phyloP scores from a whole-genome alignment of 352 stramenopile species.

The Phytophthora parvispora region DNA sequence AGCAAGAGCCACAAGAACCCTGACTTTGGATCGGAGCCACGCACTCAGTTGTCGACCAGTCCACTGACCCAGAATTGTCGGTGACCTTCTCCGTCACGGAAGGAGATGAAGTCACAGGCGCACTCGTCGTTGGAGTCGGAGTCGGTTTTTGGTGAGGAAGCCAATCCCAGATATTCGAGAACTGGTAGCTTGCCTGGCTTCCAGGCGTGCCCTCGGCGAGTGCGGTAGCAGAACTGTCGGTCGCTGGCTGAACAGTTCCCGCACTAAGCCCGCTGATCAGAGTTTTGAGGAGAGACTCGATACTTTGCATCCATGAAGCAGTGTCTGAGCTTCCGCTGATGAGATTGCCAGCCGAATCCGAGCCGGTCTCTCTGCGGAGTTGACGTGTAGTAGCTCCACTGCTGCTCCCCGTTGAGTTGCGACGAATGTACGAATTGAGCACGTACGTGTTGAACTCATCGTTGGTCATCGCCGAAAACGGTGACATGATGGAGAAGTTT shows the following conservation, averaged over 20 bases:
- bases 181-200: conserved; percentile 27
- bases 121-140: conserved; percentile 9
- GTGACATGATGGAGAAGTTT: conserved; percentile 67
- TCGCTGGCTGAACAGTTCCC: conserved; percentile 13
- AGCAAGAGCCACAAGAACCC: conserved; percentile 97
- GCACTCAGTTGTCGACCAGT: conserved; percentile 59
- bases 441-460: conserved; percentile 56
- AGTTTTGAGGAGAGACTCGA: conserved; percentile 17
- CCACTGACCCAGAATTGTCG: conserved; percentile 34
- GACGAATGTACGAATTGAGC: conserved; percentile 45
- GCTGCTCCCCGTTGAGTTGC: conserved; percentile 24
- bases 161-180: conserved; percentile 36
- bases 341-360: neutral
- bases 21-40: conserved; percentile 94
- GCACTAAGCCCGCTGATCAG: conserved; percentile 15
- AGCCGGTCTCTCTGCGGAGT: conserved; percentile 22
- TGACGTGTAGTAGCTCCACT: conserved; percentile 16
- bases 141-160: conserved; percentile 12
- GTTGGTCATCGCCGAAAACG: conserved; percentile 52
- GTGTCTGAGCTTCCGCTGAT: conserved; percentile 8
- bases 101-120: conserved; percentile 13
- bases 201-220: conserved; percentile 8
- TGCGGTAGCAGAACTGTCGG: conserved; percentile 20
- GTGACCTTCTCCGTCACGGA: conserved; percentile 5
- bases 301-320: conserved; percentile 12